Evolutionary conservation across 2,329 filamentous ascomycete species (phyloP).

Genomic region (Ophiostoma himal-ulmi): DNA sequence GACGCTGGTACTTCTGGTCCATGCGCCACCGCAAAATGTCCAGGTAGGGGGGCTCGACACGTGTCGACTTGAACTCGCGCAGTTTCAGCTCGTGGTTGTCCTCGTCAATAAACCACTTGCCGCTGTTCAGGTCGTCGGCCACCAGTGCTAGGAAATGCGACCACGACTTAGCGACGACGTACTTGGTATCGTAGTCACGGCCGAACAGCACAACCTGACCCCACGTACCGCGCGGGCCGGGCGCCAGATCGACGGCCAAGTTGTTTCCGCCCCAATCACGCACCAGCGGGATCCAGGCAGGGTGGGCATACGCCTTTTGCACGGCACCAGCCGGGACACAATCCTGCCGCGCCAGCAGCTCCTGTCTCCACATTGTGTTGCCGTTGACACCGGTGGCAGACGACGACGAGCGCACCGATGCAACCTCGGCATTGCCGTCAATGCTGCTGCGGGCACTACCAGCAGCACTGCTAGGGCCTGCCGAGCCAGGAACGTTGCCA

Average conservation of each 20-base stretch:
- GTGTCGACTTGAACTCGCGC: conserved; percentile 80
- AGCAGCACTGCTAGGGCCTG: conserved; percentile 62
- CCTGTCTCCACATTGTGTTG: conserved; percentile 72
- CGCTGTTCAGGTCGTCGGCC: conserved; percentile 83
- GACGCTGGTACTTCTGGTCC: conserved; percentile 88
- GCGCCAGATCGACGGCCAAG: conserved; percentile 85
- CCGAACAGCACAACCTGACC: conserved; percentile 96
- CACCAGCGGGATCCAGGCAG: conserved; percentile 90
- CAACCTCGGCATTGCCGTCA: conserved; percentile 48
- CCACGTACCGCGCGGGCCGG: conserved; percentile 85
- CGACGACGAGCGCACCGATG: conserved; percentile 33
- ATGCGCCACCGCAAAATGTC: conserved; percentile 92
- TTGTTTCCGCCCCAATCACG: conserved; percentile 99
- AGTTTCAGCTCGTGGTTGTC: conserved; percentile 87
- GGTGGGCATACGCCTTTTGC: conserved; percentile 88
- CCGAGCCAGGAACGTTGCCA: conserved; percentile 40
- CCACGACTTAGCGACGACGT: conserved; percentile 92
- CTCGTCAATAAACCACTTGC: conserved; percentile 89
- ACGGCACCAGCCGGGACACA: conserved; percentile 81
- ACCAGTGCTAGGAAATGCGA: conserved; percentile 75
- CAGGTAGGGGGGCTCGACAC: conserved; percentile 87
- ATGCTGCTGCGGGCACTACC: conserved; percentile 61
- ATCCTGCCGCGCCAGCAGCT: conserved; percentile 76
- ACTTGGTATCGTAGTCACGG: conserved; percentile 97
- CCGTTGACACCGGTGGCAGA: conserved; percentile 27